Evolutionary conservation across 805 yeast genomes (phyloP).

Genomic region (Allodekkera sacchari): DNA sequence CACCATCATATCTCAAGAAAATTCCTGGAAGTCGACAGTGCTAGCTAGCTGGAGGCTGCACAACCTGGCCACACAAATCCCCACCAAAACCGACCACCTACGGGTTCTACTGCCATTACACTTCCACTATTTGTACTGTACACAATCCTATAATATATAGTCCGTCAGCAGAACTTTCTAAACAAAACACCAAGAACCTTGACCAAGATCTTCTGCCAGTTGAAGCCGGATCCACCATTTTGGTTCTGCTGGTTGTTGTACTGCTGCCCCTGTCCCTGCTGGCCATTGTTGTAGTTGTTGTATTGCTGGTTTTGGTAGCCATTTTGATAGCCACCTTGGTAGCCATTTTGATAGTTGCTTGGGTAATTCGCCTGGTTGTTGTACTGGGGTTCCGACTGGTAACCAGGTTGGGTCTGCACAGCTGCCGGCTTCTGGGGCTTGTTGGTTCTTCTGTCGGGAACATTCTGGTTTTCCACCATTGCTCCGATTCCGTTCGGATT

Average conservation of each 20-base stretch:
- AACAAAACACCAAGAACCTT: too few species aligned
- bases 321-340: slow-evolving; percentile 2
- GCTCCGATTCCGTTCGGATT: slow-evolving; percentile 26
- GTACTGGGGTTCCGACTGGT: slow-evolving; percentile 5
- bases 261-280: slow-evolving; percentile 18
- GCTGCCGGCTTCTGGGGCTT: slow-evolving; percentile 1
- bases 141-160: too few species aligned
- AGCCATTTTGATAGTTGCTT: slow-evolving; percentile 9
- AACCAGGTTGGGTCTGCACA: slow-evolving; percentile 3
- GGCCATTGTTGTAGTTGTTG: slow-evolving; percentile 16
- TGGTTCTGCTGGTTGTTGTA: slow-evolving; percentile 22
- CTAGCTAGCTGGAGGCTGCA: too few species aligned
- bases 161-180: too few species aligned
- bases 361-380: slow-evolving; percentile 13
- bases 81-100: too few species aligned
- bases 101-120: too few species aligned
- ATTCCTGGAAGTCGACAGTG: too few species aligned
- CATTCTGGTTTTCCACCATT: slow-evolving; percentile 20
- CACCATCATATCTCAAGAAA: too few species aligned
- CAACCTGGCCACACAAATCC: too few species aligned
- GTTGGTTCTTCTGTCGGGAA: slow-evolving; percentile 14
- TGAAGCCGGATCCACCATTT: slow-evolving; percentile 14
- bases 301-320: slow-evolving; percentile 12
- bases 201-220: too few species aligned
- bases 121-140: too few species aligned